Evolutionary conservation across 1,284 basidiomycete genomes (phyloP), one percentile per base, ranked within the genome.

Genomic region (Heterobasidion parviporum): DNA sequence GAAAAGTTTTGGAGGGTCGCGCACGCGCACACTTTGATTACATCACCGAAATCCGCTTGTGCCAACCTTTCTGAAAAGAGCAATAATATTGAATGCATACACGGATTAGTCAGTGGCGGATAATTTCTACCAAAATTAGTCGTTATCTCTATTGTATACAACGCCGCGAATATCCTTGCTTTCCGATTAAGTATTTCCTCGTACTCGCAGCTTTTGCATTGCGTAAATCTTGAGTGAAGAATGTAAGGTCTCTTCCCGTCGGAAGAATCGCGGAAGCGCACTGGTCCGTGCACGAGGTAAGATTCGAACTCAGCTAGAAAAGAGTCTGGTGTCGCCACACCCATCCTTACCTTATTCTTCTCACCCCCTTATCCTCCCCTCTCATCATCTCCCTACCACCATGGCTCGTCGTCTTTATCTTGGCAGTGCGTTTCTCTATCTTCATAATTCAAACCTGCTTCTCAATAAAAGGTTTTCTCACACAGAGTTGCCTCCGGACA

Each of bases 371-470:
- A n/a, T 48, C 53, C 51, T 54, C 41, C 44, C 44, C 54, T 57
- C 57, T 53, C 55, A 54, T 56, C 60, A 59, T 63, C 66, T 70
- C 66, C 63, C 67, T 69, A 64, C 65, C 72, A 70, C 59, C 58
- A 79, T 89, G 86, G 81, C 87, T 60, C 82, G 86, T 71, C 84
- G 89, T 70, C 81, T 92, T 59, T 92, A 92, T 67, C 85, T 92
- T 66, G 89, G 89, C 70, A 85, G 89, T 91, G 74, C 64, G 87
- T 62, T 26, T 70, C 81, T 92, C 59, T 92, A 92, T 67, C 85
- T 92, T 66, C 89, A 89, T 70, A 85, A 89, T 91, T 74, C 64
- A 87, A 61, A 44, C 38, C 38, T 41, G 12, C 38, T n/a, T 41
- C 26, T 26, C 26, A 26, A 26, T 50, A 2, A 50, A 20, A 10